Base-by-base conservation (phyloP, 345 rosid genomes). In the Rhodamnia argentea region DNA sequence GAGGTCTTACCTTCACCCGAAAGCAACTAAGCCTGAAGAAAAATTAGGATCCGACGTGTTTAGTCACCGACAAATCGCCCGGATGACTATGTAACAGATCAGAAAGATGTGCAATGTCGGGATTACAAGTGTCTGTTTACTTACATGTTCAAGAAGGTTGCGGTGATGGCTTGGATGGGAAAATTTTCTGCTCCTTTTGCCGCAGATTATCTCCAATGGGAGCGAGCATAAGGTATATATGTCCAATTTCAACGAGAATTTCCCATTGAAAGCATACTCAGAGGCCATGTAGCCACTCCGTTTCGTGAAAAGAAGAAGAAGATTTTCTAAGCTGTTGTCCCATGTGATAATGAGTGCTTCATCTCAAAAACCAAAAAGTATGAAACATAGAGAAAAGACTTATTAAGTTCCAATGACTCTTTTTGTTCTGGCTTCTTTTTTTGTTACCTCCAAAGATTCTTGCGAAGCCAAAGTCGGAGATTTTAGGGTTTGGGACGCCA, bases 391-490 rank as follows among this genome's bases (percentile, higher is more conserved):
- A 81, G 52, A 29, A 10, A 22, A 57, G 64, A 89, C 93, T 89
- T 92, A 93, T 93, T 89, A 86, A 27, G 95, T 93, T 29, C 92
- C 95, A 26, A 91, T 92, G 78, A 91, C 87, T 57, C 89, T 82
- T 15, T 83, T 89, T 9, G 93, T 93, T 82, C 86, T 92, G 74
- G 89, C 94, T 89, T 70, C 89, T 26, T 88, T 89, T 74, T 92
- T 90, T n/a, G 70, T 91, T 85, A 0, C 87, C 94, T 32, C 90
- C 88, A 83, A 93, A 90, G 53, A 93, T 92, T 87, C 90, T 87
- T 27, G 93, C 93, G 90, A 93, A 78, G 23, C 95, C 94, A 83
- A 90, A 92, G 84, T 92, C 93, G 0, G 93, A 91, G 40, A 93
- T 93, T 86, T 92, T 92, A 1, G 94, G 93, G 15, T 90, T 92